These are phyloP conservation scores for Podila horticola DNA, from an alignment of 192 early-diverging fungal species.

Conservation along the genomic window DNA sequence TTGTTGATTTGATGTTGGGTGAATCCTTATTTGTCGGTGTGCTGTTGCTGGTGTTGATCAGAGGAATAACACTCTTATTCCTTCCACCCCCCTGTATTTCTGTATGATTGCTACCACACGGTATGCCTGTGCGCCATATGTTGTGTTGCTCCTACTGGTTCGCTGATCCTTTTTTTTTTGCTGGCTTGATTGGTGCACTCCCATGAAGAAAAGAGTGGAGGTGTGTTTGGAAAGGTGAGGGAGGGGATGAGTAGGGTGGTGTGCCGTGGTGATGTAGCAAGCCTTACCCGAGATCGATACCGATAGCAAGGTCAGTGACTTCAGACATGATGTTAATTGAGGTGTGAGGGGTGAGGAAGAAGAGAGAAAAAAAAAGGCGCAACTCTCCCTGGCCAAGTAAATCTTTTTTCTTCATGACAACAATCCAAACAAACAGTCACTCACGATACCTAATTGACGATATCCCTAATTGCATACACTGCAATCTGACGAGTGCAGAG, in stretches of 20 bases:
- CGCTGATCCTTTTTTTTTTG: too few species aligned
- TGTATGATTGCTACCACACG: too few species aligned
- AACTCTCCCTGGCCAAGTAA: neutral
- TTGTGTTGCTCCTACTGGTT: too few species aligned
- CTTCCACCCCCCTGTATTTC: too few species aligned
- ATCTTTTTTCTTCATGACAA: constrained; percentile 2
- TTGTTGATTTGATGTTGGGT: too few species aligned
- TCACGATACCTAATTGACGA: too few species aligned
- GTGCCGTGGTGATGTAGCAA: constrained; percentile 3
- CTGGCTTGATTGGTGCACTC: neutral
- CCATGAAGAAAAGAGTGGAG: neutral
- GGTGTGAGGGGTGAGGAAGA: constrained; percentile 11
- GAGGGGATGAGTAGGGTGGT: neutral
- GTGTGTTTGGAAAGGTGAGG: neutral
- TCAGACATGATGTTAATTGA: constrained; percentile 32
- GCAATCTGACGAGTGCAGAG: too few species aligned
- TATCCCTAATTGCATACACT: too few species aligned
- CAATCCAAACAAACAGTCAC: neutral
- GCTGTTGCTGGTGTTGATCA: too few species aligned
- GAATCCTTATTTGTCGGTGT: too few species aligned
- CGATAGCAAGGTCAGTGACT: constrained; percentile 34
- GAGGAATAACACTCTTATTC: too few species aligned
- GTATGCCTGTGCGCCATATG: too few species aligned
- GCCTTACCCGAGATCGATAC: constrained; percentile 33
- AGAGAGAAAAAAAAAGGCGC: constrained; percentile 8